Percentiles rank a stretch among this genome's conserved stretches.
phyloP scores from a whole-genome alignment of 163 green algal genomes.

The Chlamydomonas reinhardtii region DNA sequence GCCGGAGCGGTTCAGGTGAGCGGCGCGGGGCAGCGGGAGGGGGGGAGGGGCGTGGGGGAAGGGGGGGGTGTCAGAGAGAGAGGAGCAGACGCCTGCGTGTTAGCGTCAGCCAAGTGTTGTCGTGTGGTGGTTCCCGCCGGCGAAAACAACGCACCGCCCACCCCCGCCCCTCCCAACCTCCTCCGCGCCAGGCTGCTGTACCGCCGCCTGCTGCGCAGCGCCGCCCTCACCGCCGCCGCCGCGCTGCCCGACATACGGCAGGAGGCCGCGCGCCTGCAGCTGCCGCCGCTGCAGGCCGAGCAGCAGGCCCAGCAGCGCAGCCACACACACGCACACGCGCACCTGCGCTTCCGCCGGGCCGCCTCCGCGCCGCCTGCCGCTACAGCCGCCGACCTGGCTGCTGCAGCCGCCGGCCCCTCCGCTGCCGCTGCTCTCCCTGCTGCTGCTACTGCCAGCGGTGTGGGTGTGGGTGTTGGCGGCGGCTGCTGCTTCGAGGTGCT shows the following conservation, averaged over 20 bases:
- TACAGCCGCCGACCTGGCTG: background rate
- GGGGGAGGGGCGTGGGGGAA: background rate
- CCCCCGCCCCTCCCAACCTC: background rate
- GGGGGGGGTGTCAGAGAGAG: background rate
- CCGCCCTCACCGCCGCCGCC: constrained; percentile 53
- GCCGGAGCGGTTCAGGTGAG: constrained; percentile 10
- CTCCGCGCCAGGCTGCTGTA: constrained; percentile 1
- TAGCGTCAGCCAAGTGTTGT: too few relatives aligned
- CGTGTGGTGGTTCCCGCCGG: too few relatives aligned
- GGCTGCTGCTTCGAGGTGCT: constrained; percentile 75
- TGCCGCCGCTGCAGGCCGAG: too few relatives aligned
- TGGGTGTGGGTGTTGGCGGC: background rate
- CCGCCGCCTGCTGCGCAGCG: constrained; percentile 23
- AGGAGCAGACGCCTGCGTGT: too few relatives aligned
- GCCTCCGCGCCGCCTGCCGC: too few relatives aligned
- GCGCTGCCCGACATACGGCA: constrained; percentile 51
- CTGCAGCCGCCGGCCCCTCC: too few relatives aligned
- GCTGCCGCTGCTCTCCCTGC: too few relatives aligned
- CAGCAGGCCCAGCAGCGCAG: too few relatives aligned
- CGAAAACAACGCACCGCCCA: background rate
- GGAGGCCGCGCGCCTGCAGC: background rate
- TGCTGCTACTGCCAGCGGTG: too few relatives aligned
- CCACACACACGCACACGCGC: too few relatives aligned
- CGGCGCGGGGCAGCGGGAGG: background rate
- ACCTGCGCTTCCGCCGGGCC: too few relatives aligned